phyloP scores from a whole-genome alignment of 768 basidiomycete species.

The Pisolithus tinctorius region DNA sequence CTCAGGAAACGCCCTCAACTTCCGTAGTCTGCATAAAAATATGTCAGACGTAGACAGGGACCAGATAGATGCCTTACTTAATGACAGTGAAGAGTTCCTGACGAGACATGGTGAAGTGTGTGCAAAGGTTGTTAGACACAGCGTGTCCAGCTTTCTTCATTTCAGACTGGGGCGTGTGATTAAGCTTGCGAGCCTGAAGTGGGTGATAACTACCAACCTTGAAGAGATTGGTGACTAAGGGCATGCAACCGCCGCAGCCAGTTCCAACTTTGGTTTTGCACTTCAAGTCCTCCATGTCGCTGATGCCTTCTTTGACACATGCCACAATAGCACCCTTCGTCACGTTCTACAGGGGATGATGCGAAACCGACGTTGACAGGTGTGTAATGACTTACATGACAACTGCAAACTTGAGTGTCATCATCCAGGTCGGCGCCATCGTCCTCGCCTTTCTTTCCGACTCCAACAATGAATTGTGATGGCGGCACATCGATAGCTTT shows the following conservation, averaged over 20 bases:
- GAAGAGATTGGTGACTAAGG: constrained; percentile 39
- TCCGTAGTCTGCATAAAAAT: constrained; percentile 41
- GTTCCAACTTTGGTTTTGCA: constrained; percentile 62
- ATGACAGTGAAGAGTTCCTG: constrained; percentile 62
- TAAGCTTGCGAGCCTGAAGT: background rate
- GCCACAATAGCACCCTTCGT: constrained; percentile 49
- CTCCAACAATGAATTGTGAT: constrained; percentile 59
- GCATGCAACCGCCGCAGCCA: constrained; percentile 71
- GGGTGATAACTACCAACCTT: constrained; percentile 17
- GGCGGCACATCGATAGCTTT: constrained; percentile 62
- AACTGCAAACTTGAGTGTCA: constrained; percentile 66
- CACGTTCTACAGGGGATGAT: constrained; percentile 40
- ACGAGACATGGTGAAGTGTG: constrained; percentile 58
- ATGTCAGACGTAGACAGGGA: background rate
- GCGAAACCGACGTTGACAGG: background rate
- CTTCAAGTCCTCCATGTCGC: constrained; percentile 50
- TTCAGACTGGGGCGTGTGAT: constrained; percentile 39
- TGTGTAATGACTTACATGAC: constrained; percentile 37
- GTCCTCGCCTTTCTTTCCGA: constrained; percentile 41
- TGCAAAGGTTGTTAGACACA: constrained; percentile 54
- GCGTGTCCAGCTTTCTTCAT: constrained; percentile 61
- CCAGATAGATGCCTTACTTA: constrained; percentile 24
- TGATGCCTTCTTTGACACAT: constrained; percentile 45
- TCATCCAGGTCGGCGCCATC: constrained; percentile 65
- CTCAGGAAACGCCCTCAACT: constrained; percentile 46